Conservation (phyloP, 805 yeast species). For the Saccharomycopsis babjevae region DNA sequence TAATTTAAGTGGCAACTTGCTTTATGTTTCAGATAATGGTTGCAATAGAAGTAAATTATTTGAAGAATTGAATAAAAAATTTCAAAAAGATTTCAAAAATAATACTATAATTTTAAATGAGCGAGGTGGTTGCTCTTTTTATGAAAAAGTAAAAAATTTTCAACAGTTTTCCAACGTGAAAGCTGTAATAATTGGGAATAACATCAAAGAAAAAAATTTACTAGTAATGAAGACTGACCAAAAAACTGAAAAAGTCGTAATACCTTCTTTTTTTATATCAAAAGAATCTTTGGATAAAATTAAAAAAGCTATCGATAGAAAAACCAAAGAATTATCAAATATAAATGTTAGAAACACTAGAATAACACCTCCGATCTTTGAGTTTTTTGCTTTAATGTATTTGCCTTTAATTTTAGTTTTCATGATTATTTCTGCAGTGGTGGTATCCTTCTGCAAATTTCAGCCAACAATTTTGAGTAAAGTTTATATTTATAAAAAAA, state of each 20-base stretch:
- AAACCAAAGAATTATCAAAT: slow-evolving; percentile 13
- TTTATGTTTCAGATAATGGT: slow-evolving; percentile 3
- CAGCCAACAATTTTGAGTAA: slow-evolving; percentile 1
- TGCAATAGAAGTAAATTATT: slow-evolving; percentile 3
- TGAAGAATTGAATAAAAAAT: not conserved
- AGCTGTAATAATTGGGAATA: slow-evolving; percentile 49
- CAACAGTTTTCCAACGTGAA: slow-evolving; percentile 33
- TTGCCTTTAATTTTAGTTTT: slow-evolving; percentile 9
- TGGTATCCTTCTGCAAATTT: slow-evolving; percentile 8
- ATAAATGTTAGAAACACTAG: slow-evolving; percentile 20
- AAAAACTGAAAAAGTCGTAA: slow-evolving; percentile 32
- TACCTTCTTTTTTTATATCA: slow-evolving; percentile 46
- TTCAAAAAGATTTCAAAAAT: not conserved
- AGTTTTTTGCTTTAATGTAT: slow-evolving; percentile 27
- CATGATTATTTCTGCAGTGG: slow-evolving; percentile 9
- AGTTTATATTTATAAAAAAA: not conserved
- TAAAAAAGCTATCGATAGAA: slow-evolving; percentile 17
- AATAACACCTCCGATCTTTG: slow-evolving; percentile 26
- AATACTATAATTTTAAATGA: slow-evolving; percentile 10
- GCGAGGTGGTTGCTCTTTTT: slow-evolving; percentile 49
- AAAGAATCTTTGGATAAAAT: slow-evolving; percentile 30
- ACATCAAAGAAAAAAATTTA: slow-evolving; percentile 35
- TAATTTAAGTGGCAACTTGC: slow-evolving; percentile 5
- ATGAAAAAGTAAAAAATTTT: slow-evolving; percentile 38
- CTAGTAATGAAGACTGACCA: slow-evolving; percentile 45